These are phyloP conservation scores for Chlorella sp. DNA, from an alignment of 139 green algal species.

Conservation along the genomic window DNA sequence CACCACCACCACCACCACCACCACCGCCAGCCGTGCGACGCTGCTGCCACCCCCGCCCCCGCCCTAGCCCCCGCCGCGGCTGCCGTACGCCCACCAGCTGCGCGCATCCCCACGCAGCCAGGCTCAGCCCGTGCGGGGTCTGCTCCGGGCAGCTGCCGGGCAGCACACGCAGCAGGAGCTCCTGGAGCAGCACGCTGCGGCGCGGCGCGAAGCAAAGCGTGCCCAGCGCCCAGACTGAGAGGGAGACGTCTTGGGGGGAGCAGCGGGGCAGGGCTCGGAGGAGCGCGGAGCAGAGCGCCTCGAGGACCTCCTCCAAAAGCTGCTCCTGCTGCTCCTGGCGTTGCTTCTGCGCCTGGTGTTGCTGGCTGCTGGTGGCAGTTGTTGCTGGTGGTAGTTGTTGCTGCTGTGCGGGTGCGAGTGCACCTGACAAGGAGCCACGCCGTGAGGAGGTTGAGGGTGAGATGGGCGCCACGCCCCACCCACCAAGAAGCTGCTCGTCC, in stretches of 20 bases:
- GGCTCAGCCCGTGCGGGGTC: not conserved
- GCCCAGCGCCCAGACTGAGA: not conserved
- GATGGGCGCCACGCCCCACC: too few relatives aligned
- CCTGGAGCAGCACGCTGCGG: not conserved
- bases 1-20: too few relatives aligned
- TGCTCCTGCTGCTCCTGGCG: too few relatives aligned
- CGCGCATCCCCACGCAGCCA: not conserved
- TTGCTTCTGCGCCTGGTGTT: too few relatives aligned
- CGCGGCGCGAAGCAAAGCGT: not conserved
- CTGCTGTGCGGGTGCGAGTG: not conserved
- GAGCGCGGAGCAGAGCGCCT: not conserved
- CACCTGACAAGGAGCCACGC: too few relatives aligned
- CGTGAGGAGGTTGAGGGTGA: too few relatives aligned
- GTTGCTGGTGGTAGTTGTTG: not conserved
- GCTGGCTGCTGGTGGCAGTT: not conserved
- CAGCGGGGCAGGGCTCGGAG: not conserved
- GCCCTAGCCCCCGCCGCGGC: too few relatives aligned
- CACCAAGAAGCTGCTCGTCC: too few relatives aligned
- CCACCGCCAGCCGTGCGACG: too few relatives aligned
- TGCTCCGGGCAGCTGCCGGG: not conserved
- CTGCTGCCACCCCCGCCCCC: too few relatives aligned
- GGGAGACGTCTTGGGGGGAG: not conserved
- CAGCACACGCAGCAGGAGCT: not conserved
- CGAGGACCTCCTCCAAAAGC: too few relatives aligned
- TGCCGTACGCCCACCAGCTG: not conserved